A percentile compares a stretch with the other conserved stretches of the same genome.
Evolutionary conservation across 163 green algal genomes (phyloP).

Genomic region (Chlorella variabilis): DNA sequence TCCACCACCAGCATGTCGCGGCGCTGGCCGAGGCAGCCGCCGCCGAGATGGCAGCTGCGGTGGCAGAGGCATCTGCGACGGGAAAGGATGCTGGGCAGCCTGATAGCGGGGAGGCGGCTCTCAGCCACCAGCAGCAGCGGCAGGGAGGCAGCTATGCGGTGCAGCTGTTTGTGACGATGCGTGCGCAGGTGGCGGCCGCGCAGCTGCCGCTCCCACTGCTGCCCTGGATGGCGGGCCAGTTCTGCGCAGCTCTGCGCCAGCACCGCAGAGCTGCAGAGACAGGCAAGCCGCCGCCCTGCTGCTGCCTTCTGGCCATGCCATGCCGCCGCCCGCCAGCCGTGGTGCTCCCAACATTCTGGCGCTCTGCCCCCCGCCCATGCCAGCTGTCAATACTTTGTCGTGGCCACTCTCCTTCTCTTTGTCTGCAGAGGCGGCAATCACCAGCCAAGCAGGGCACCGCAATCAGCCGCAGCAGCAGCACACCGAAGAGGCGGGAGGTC

Average conservation of each 20-base stretch:
- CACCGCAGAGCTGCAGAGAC: not conserved
- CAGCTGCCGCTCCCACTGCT: constrained; percentile 2
- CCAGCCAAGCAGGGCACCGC: constrained; percentile 5
- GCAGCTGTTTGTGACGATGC: constrained; percentile 23
- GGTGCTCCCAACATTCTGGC: too few relatives aligned
- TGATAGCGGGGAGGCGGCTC: not conserved
- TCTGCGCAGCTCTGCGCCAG: constrained; percentile 26
- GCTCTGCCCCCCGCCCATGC: not conserved
- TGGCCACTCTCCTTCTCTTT: too few relatives aligned
- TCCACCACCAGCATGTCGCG: constrained; percentile 28
- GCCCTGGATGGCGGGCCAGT: constrained; percentile 47
- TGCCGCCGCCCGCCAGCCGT: too few relatives aligned
- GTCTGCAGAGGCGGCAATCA: constrained; percentile 27
- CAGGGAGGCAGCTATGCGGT: not conserved
- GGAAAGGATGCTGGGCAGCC: not conserved
- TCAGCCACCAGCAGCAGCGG: not conserved
- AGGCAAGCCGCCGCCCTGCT: not conserved
- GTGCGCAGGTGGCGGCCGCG: not conserved
- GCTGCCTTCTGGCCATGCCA: too few relatives aligned
- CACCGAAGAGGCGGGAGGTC: not conserved
- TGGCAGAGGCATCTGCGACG: not conserved
- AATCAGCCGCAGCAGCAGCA: not conserved
- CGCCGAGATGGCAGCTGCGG: not conserved
- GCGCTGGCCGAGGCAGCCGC: constrained; percentile 9
- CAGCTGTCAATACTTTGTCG: too few relatives aligned